phyloP scores from a whole-genome alignment of 139 green algal genomes.

The Coelastrella sp. region DNA sequence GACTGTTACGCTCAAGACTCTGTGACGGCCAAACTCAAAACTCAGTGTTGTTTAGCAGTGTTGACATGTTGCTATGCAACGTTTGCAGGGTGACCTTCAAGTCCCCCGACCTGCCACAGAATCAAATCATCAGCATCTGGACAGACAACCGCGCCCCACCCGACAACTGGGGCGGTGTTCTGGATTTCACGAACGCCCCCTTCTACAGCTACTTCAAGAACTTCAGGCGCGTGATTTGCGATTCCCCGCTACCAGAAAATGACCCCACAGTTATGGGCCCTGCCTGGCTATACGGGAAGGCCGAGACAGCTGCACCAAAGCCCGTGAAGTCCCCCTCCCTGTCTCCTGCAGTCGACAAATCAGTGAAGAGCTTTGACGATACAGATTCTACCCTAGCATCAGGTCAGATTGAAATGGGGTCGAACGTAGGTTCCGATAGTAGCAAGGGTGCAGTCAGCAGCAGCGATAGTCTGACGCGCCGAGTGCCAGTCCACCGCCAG shows the following conservation, averaged over 20 bases:
- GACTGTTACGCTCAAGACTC: no score
- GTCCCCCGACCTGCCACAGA: conserved; percentile 3
- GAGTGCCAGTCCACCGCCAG: no score
- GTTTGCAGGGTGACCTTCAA: not conserved
- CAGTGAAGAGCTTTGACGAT: no score
- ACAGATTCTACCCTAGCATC: no score
- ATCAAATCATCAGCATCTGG: conserved; percentile 7
- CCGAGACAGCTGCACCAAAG: not conserved
- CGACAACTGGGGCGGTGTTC: not conserved
- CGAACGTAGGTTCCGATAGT: no score
- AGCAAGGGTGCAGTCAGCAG: no score
- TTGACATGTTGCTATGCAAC: not conserved
- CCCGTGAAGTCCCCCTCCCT: no score
- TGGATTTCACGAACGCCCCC: not conserved
- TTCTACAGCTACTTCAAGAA: not conserved
- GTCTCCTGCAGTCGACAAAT: no score
- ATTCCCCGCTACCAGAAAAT: not conserved
- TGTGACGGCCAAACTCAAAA: no score
- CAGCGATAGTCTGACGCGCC: no score
- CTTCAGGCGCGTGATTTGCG: conserved; percentile 33
- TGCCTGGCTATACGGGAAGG: not conserved
- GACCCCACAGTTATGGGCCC: not conserved
- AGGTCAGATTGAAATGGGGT: no score
- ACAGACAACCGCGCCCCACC: not conserved
- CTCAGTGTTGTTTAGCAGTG: not conserved